Conservation (phyloP, 495 filamentous ascomycete species). For the Penicillium odoratum region DNA sequence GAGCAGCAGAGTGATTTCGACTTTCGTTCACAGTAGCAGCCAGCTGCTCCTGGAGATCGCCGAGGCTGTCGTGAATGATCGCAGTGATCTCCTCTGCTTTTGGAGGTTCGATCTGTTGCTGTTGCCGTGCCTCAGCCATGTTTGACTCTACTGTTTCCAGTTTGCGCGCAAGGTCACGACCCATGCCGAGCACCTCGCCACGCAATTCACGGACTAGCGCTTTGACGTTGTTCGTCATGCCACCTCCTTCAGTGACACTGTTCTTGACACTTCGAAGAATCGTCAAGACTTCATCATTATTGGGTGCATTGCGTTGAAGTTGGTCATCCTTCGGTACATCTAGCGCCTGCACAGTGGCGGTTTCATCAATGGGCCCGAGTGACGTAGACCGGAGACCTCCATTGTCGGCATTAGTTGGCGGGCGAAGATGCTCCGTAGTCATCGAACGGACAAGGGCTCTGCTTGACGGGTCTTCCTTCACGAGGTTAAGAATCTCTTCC, state of each 20-base stretch:
- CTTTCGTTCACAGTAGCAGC: constrained; percentile 71
- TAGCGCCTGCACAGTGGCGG: constrained; percentile 23
- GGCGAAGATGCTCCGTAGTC: constrained; percentile 3
- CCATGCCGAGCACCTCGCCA: constrained; percentile 92
- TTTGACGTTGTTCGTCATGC: constrained; percentile 87
- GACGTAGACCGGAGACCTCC: constrained; percentile 22
- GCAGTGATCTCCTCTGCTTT: constrained; percentile 69
- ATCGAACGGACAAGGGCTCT: constrained; percentile 57
- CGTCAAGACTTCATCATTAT: constrained; percentile 62
- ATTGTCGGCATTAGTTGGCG: not conserved
- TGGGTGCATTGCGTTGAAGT: constrained; percentile 36
- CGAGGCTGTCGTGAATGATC: constrained; percentile 76
- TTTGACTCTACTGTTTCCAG: constrained; percentile 64
- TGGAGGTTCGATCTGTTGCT: constrained; percentile 40
- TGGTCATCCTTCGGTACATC: constrained; percentile 25
- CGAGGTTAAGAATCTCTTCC: constrained; percentile 73
- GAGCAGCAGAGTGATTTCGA: constrained; percentile 60
- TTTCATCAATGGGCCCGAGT: constrained; percentile 26
- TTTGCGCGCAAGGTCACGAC: constrained; percentile 78
- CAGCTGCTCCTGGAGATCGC: constrained; percentile 79
- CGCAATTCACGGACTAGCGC: constrained; percentile 83
- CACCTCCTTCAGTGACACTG: constrained; percentile 79
- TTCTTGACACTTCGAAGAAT: constrained; percentile 82
- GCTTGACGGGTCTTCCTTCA: constrained; percentile 64
- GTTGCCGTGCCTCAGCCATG: constrained; percentile 35